Conservation (phyloP, 495 filamentous ascomycete genomes). For the Aspergillus nanangensis region DNA sequence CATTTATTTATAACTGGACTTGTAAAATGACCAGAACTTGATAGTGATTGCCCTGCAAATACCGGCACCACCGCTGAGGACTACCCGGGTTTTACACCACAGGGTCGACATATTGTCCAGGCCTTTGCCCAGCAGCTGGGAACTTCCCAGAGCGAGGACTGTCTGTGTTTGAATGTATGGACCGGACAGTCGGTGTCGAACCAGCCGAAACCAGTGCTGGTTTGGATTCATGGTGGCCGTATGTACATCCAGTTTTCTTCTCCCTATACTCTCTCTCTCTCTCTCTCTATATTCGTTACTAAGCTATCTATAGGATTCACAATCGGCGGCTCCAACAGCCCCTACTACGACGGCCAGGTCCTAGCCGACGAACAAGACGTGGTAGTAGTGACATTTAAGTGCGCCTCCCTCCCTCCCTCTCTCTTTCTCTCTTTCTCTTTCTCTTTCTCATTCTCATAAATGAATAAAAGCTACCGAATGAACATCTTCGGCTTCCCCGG, state of each 20-base stretch:
- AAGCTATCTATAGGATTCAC: conserved; percentile 19
- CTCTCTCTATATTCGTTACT: background rate
- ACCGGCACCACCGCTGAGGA: conserved; percentile 5
- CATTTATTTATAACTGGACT: background rate
- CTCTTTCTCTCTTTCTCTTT: no score
- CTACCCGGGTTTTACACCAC: conserved; percentile 26
- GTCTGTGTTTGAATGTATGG: conserved; percentile 45
- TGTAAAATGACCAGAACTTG: conserved; percentile 5
- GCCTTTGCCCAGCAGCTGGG: conserved; percentile 18
- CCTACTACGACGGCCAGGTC: conserved; percentile 36
- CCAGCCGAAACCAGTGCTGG: conserved; percentile 29
- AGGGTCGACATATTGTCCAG: conserved; percentile 20
- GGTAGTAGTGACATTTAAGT: conserved; percentile 40
- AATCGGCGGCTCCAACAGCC: conserved; percentile 25
- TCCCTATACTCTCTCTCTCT: no score
- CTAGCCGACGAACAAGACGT: conserved; percentile 35
- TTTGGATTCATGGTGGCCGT: conserved; percentile 37
- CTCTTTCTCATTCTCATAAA: no score
- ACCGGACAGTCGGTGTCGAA: conserved; percentile 16
- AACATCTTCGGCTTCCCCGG: conserved; percentile 49
- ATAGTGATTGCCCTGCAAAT: conserved; percentile 18
- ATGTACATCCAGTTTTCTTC: no score
- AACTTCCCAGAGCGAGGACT: conserved; percentile 36
- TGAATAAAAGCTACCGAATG: conserved; percentile 46
- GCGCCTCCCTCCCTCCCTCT: background rate